A percentile compares a stretch with the other conserved stretches of the same genome.
These are phyloP conservation scores for Penicillium atrosanguineum DNA, from an alignment of 495 filamentous ascomycete species.

Conservation along the genomic window DNA sequence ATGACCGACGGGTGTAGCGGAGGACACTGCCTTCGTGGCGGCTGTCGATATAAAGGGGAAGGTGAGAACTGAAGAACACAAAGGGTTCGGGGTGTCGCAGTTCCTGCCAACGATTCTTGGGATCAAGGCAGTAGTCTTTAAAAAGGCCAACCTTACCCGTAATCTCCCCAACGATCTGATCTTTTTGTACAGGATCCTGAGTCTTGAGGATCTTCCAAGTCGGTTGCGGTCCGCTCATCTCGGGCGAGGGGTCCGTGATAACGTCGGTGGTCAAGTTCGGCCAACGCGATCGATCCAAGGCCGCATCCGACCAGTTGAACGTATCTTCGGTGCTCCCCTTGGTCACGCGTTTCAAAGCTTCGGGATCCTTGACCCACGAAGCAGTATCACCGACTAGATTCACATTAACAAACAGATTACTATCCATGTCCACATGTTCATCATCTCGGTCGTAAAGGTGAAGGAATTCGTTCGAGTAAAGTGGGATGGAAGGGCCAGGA, in stretches of 20 bases:
- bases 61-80: conserved; percentile 76
- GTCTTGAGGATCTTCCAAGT: conserved; percentile 72
- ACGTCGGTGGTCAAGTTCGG: conserved; percentile 47
- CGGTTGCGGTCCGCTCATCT: conserved; percentile 48
- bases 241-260: conserved; percentile 40
- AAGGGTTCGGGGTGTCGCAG: conserved; percentile 79
- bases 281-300: conserved; percentile 54
- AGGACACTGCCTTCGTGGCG: conserved; percentile 77
- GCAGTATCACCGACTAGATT: conserved; percentile 64
- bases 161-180: conserved; percentile 77
- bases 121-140: conserved; percentile 70
- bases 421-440: conserved; percentile 49
- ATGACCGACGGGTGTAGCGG: conserved; percentile 85
- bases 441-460: conserved; percentile 63
- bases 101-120: conserved; percentile 70
- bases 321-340: conserved; percentile 45
- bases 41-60: conserved; percentile 89
- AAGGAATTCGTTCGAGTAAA: conserved; percentile 70
- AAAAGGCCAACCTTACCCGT: conserved; percentile 81
- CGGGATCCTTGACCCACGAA: conserved; percentile 68
- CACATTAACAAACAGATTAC: conserved; percentile 63
- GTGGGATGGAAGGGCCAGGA: conserved; percentile 42
- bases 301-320: conserved; percentile 50
- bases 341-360: conserved; percentile 40
- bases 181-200: conserved; percentile 57